A percentile compares a stretch with the other conserved stretches of the same genome.
phyloP scores from a whole-genome alignment of 2,329 filamentous ascomycete genomes.

The Pestalotiopsis fici region DNA sequence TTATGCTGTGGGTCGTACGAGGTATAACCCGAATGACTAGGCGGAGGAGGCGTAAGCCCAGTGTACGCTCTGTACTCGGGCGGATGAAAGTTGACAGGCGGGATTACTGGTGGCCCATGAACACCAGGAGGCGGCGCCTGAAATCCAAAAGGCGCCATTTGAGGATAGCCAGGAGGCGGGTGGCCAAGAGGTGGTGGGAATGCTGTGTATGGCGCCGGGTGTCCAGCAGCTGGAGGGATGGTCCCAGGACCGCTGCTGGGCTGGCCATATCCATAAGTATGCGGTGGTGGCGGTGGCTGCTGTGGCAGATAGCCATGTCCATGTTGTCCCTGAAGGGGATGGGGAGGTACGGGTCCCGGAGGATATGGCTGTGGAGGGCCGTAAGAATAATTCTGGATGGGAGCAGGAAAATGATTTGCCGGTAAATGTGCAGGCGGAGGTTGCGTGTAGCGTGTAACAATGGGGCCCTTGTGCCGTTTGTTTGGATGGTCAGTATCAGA shows the following conservation, averaged over 20 bases:
- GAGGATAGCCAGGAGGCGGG: not conserved
- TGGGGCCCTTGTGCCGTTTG: constrained; percentile 29
- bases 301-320: not conserved
- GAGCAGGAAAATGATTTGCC: constrained; percentile 13
- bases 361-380: constrained; percentile 2
- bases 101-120: constrained; percentile 1
- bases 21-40: not conserved
- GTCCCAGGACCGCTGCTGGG: constrained; percentile 4
- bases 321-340: not conserved
- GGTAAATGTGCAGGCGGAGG: constrained; percentile 16
- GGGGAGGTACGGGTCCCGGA: not conserved
- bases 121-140: not conserved
- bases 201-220: not conserved
- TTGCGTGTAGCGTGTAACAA: constrained; percentile 31
- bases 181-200: not conserved
- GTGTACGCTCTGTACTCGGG: constrained; percentile 2
- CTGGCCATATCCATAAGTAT: not conserved
- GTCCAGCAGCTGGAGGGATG: not conserved
- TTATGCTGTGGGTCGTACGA: not conserved
- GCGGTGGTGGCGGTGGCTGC: not conserved
- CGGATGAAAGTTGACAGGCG: not conserved
- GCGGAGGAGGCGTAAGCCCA: not conserved
- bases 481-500: constrained; percentile 10
- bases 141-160: not conserved
- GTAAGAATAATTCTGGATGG: constrained; percentile 42